Conservation (phyloP, 495 filamentous ascomycete genomes). For the Corynascus novoguineensis region DNA sequence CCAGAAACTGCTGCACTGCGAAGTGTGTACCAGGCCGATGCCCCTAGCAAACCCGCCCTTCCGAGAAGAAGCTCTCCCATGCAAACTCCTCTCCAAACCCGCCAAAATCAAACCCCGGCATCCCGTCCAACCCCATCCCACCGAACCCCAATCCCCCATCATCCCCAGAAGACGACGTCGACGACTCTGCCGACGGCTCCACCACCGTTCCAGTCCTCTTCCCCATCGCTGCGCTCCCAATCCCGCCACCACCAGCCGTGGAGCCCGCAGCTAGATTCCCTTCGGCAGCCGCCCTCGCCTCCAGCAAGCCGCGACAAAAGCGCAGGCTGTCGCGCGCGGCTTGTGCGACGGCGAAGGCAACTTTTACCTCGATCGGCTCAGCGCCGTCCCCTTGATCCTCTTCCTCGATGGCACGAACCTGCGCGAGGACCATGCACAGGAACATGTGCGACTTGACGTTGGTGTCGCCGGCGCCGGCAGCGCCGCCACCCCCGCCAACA, state of each 20-base stretch:
- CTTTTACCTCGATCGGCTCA: no score
- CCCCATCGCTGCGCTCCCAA: background rate
- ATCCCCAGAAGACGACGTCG: background rate
- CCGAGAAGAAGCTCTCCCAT: slow-evolving; percentile 1
- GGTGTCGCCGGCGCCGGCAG: background rate
- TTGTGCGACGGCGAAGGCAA: background rate
- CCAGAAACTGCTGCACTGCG: no score
- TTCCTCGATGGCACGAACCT: background rate
- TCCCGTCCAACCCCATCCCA: background rate
- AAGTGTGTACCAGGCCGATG: no score
- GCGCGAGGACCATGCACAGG: background rate
- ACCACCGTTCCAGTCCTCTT: background rate
- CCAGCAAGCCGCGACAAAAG: background rate
- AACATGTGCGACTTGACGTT: slow-evolving; percentile 2
- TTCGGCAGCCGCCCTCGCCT: background rate
- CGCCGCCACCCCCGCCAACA: no score
- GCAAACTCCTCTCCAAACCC: slow-evolving; percentile 3
- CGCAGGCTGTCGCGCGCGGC: slow-evolving; percentile 4
- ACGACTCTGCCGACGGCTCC: background rate
- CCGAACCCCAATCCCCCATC: background rate
- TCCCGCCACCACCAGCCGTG: background rate
- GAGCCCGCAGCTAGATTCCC: background rate
- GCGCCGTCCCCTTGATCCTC: no score
- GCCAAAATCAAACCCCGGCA: background rate
- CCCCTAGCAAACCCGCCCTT: background rate